Base-by-base conservation (phyloP, 352 stramenopile genomes). In the Globisporangium cylindrosporum region DNA sequence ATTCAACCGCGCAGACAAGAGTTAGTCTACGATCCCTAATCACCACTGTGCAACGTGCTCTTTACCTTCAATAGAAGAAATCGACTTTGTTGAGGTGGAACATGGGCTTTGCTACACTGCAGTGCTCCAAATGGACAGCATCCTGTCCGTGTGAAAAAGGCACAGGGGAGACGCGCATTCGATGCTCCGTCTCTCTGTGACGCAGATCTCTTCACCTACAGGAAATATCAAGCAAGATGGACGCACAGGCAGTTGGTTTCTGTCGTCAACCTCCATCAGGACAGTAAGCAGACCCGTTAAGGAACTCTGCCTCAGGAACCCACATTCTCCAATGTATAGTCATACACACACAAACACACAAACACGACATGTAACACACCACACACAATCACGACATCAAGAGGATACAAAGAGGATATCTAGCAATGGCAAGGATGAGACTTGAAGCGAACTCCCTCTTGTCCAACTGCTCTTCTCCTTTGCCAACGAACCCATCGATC, bases 61-160 rank as follows among this genome's bases (percentile, higher is more conserved):
- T n/a, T 54, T 57, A 75, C 70, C 38, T 71, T 67, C 25, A 75
- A 46, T 14, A 75, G 32, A 20, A 75, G 62, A 36, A 67, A 75
- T 4, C 67, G 43, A 38, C 70, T 75, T 7, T 54, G 38, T 1
- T 48, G 27, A 3, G 56, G 54, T 1, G 32, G 55, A 46, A 55
- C 8, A n/a, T 75, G 70, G 9, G 43, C n/a, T 18, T 57, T 62
- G 12, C 56, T 48, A 48, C 70, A 75, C 18, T 64, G 53, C 3
- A 49, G 38, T 3, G 65, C 27, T 29, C 36, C 55, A 46, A 73
- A 75, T n/a, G 70, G 70, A 57, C 70, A 75, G n/a, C 61, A 68
- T 3, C 70, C 70, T 12, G 66, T 73, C 41, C 70, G 66, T 25
- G 70, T 64, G 55, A 70, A 66, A 24, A 75, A 75, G 9, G 20